Evolutionary conservation across 2,329 filamentous ascomycete species (phyloP).

Genomic region (Fusarium pilosicola): DNA sequence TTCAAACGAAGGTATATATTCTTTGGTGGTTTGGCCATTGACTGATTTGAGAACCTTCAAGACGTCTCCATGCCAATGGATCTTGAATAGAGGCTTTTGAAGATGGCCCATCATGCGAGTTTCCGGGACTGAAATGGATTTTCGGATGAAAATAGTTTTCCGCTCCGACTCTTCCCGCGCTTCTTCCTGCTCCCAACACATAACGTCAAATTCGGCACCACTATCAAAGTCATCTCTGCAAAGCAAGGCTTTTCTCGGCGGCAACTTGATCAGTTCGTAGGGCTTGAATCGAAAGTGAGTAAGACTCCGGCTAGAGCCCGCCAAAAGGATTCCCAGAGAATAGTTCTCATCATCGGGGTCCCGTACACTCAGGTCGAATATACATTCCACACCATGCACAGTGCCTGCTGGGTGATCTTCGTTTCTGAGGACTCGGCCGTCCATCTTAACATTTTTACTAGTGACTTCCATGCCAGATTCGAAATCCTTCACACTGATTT

Average conservation of each 20-base stretch:
- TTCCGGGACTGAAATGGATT: no score
- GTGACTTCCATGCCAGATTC: not conserved
- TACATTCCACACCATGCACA: not conserved
- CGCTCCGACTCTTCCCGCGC: no score
- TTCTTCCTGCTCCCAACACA: no score
- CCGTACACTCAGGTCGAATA: not conserved
- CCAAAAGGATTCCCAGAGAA: not conserved
- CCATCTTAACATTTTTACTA: not conserved
- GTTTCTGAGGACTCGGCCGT: accelerated
- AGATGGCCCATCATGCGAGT: no score
- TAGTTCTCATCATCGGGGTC: accelerated
- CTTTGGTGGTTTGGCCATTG: no score
- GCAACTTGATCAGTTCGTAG: not conserved
- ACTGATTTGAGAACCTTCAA: no score
- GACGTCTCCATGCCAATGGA: no score
- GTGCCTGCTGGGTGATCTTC: accelerated
- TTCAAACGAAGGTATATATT: no score
- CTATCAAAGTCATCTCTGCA: not conserved
- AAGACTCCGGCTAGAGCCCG: accelerated
- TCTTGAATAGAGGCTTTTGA: no score
- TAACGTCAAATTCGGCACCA: no score
- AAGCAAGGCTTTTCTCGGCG: accelerated
- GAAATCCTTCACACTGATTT: accelerated
- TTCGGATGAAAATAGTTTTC: no score
- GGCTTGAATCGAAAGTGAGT: not conserved